Base-by-base conservation (phyloP, 2,329 filamentous ascomycete species). In the Sordariomycetes sp. region DNA sequence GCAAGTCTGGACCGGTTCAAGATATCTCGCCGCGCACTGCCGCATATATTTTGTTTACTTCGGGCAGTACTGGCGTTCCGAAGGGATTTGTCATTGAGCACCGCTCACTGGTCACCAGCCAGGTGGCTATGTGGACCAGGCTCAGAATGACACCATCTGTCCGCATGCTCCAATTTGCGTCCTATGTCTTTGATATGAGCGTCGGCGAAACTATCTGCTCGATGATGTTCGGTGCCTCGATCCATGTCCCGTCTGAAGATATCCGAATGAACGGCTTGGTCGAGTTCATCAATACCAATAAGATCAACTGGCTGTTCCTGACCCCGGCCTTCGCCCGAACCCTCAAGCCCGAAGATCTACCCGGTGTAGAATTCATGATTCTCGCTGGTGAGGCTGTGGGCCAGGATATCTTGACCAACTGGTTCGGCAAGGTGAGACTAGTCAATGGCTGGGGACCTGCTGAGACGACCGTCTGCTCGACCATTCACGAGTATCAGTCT, bases 191-290 rank as follows among this genome's bases (percentile, higher is more conserved):
- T 27, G 35, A 38, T 21, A 18, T 34, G 21, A 27, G 15, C 9
- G 17, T 34, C 21, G 32, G 30, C 20, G 35, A 38, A 26, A 34
- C 32, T 20, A 14, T 23, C 24, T 14, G n/a, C 12, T 11, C 35
- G 6, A 17, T 33, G 18, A 15, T 34, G 12, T 35, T 46, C 5
- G 62, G 62, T 15, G 61, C 56, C 5, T 58, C 54, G 14, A 41
- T 65, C 1, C 63, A 59, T 18, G 48, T 64, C 2, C 57, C 60
- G 1, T 55, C 51, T 3, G 57, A 64, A n/a, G 46, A 50, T 1
- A 20, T 14, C 25, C 18, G 35, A 6, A 25, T 34, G 24, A 30
- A 29, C 27, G 23, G 19, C 26, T 9, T 38, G 7, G 14, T 14
- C 8, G 35, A 12, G 8, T 34, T 30, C 16, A 21, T 34, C 12